A percentile compares a stretch with the other conserved stretches of the same genome.
phyloP scores from a whole-genome alignment of 148 eudicot genomes.

The Diospyros kaki region DNA sequence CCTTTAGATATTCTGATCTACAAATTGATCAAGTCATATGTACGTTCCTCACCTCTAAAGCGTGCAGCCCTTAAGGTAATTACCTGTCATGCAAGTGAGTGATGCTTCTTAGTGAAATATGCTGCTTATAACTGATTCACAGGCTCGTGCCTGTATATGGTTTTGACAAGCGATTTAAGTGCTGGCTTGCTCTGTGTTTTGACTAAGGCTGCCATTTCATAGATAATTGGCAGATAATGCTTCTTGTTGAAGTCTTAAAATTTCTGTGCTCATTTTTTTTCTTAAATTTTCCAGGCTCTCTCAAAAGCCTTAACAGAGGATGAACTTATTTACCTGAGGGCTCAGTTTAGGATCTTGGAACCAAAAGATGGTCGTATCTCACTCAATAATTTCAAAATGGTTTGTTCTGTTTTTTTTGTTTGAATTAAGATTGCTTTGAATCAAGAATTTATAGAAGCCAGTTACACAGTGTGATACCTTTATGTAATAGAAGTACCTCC shows the following conservation, averaged over 20 bases:
- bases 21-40: slow-evolving; percentile 70
- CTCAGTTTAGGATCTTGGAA: slow-evolving; percentile 74
- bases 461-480: slow-evolving; percentile 9
- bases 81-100: not conserved
- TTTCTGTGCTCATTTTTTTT: slow-evolving; percentile 1
- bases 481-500: not conserved
- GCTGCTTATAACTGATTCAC: not conserved
- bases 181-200: not conserved
- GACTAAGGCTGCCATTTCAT: not conserved
- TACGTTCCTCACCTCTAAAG: slow-evolving; percentile 69
- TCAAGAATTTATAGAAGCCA: not conserved
- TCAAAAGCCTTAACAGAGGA: slow-evolving; percentile 83
- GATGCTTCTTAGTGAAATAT: not conserved
- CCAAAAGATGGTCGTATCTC: slow-evolving; percentile 71
- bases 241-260: not conserved
- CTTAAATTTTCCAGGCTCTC: slow-evolving; percentile 59
- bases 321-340: slow-evolving; percentile 62
- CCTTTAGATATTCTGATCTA: slow-evolving; percentile 75
- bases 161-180: not conserved
- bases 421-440: not conserved
- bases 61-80: slow-evolving; percentile 81
- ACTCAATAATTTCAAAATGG: slow-evolving; percentile 67
- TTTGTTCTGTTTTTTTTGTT: slow-evolving; percentile 27
- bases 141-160: not conserved
- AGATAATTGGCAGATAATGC: not conserved